Evolutionary conservation across 352 stramenopile species (phyloP), one percentile per base, ranked within the genome.

Genomic region (Globisporangium emineosum): DNA sequence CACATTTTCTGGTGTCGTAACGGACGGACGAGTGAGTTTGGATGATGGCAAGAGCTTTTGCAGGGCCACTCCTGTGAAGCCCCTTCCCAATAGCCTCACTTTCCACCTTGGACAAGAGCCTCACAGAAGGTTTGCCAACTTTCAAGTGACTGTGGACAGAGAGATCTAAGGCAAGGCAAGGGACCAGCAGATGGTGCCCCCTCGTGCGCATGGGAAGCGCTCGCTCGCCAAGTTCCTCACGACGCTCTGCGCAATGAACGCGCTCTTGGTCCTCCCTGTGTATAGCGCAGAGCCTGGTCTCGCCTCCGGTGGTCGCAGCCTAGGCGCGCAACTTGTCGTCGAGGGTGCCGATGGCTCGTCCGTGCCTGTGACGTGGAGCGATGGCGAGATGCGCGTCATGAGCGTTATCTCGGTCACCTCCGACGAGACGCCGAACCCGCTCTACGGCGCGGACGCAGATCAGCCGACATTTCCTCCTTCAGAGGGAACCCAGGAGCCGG

Each of bases 381-480:
- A 60, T 13, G 54, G 21, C 33, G 21, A 45, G 12, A 13, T 23
- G 33, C 35, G 32, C 17, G 12, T 10, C 21, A 32, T 27, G 21
- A 60, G 35, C 54, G 54, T 47, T 6, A 51, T 60, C 54, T 60
- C 54, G 1, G 25, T 60, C 33, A 60, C 54, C 6, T 45, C 54
- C 8, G 29, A n/a, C 23, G 54, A 60, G 54, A 10, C n/a, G 12
- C 33, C 37, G 23, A 49, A 35, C 15, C 54, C 32, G 3, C 25
- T 60, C 5, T 60, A 60, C 21, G 35, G 54, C 12, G 25, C 54
- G 3, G 54, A 60, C 21, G 25, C 12, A 2, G 37, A 32, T 5
- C 21, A 33, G 25, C 35, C 35, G 3, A 21, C 25, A 5, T 2
- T 33, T 9, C 54, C 21, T 2, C 21, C 50, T 1, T 13, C 35